These are phyloP conservation scores for Fonsecaea monophora DNA, from an alignment of 2,329 filamentous ascomycete genomes.

Conservation along the genomic window DNA sequence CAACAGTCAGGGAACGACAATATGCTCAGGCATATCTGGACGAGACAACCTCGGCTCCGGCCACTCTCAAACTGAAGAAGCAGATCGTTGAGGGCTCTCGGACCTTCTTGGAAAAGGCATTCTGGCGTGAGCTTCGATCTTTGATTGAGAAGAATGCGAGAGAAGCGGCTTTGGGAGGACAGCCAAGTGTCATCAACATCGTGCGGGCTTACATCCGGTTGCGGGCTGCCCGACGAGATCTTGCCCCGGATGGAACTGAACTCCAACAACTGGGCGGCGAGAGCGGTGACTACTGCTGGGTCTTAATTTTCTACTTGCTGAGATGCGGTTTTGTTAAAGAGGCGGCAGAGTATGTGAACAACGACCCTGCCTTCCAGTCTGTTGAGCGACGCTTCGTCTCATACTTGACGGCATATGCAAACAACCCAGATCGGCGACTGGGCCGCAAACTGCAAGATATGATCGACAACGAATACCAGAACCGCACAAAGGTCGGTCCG, in stretches of 20 bases:
- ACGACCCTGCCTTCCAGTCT: slow-evolving; percentile 81
- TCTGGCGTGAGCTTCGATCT: slow-evolving; percentile 77
- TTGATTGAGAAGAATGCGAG: slow-evolving; percentile 82
- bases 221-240: slow-evolving; percentile 77
- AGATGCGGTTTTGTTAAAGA: slow-evolving; percentile 83
- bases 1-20: slow-evolving; percentile 74
- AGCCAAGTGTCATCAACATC: slow-evolving; percentile 86
- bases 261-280: slow-evolving; percentile 75
- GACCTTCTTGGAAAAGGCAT: slow-evolving; percentile 78
- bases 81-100: slow-evolving; percentile 81
- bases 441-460: slow-evolving; percentile 80
- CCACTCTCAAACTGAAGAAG: slow-evolving; percentile 73
- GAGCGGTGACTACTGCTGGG: slow-evolving; percentile 80
- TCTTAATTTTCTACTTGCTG: slow-evolving; percentile 88
- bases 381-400: slow-evolving; percentile 88
- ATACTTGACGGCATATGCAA: slow-evolving; percentile 85
- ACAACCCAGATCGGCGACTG: slow-evolving; percentile 76
- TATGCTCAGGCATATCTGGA: slow-evolving; percentile 80
- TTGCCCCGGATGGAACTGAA: slow-evolving; percentile 80
- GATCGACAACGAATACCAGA: slow-evolving; percentile 88
- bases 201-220: slow-evolving; percentile 91
- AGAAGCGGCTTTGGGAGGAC: slow-evolving; percentile 87
- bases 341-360: slow-evolving; percentile 83
- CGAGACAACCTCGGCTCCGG: slow-evolving; percentile 69
- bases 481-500: slow-evolving; percentile 80